Percentiles rank a stretch among this genome's conserved stretches.
Evolutionary conservation across 2,329 filamentous ascomycete species (phyloP).

Genomic region (Arachnopeziza araneosa): DNA sequence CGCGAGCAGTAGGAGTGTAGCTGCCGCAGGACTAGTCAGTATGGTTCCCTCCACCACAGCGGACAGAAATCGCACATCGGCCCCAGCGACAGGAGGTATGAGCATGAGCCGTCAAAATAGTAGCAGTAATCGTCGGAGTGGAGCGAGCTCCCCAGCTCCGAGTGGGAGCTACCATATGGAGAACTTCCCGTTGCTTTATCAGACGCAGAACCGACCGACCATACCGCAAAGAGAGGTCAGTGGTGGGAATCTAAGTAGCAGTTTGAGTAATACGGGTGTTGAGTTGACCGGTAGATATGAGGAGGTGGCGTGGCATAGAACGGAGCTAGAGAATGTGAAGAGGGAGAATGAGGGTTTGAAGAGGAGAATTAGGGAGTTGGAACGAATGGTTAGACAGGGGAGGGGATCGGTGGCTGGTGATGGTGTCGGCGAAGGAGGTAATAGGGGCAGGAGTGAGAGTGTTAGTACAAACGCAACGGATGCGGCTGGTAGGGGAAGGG

Average conservation of each 20-base stretch:
- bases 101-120: slow-evolving; percentile 14
- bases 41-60: slow-evolving; percentile 37
- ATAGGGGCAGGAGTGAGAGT: not conserved
- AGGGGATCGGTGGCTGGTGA: not conserved
- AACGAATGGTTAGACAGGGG: slow-evolving; percentile 41
- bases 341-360: slow-evolving; percentile 59
- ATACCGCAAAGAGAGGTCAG: not conserved
- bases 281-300: slow-evolving; percentile 56
- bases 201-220: not conserved
- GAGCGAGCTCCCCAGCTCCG: not conserved
- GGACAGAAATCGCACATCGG: slow-evolving; percentile 21
- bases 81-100: slow-evolving; percentile 13
- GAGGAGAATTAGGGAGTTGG: slow-evolving; percentile 55
- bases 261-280: slow-evolving; percentile 37
- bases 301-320: slow-evolving; percentile 53
- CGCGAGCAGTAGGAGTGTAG: slow-evolving; percentile 34
- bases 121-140: not conserved
- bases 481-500: not conserved
- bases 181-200: not conserved
- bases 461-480: not conserved
- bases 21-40: slow-evolving; percentile 32
- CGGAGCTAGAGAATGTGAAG: slow-evolving; percentile 56
- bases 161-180: not conserved
- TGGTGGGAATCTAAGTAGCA: not conserved
- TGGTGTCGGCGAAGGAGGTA: not conserved